Conservation (phyloP, 148 eudicot genomes). For the Diospyros lotus region DNA sequence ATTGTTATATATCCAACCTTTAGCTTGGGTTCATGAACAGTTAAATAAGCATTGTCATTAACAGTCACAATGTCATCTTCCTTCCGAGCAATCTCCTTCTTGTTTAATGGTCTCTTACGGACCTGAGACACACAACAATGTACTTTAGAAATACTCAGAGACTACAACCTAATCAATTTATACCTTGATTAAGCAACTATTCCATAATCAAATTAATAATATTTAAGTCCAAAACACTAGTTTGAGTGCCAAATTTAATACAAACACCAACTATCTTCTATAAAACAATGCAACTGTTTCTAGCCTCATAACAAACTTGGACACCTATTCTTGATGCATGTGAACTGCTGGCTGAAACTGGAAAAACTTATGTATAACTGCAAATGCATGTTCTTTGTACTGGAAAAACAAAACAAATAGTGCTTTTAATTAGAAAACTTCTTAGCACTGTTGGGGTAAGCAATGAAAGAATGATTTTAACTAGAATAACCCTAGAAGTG, state of each 20-base stretch:
- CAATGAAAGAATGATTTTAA: no score
- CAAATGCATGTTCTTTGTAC: background rate
- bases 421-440: background rate
- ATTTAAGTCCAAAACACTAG: background rate
- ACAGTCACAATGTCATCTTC: slow-evolving; percentile 93
- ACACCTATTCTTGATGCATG: background rate
- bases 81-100: slow-evolving; percentile 86
- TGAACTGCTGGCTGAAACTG: background rate
- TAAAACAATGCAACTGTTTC: background rate
- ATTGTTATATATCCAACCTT: slow-evolving; percentile 50
- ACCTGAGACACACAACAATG: slow-evolving; percentile 41
- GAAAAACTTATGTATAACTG: background rate
- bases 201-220: no score
- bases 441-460: background rate
- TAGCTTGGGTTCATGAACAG: slow-evolving; percentile 90
- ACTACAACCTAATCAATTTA: background rate
- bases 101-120: slow-evolving; percentile 92
- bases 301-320: background rate
- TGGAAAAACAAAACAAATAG: no score
- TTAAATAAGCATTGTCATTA: slow-evolving; percentile 51
- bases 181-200: background rate
- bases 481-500: background rate
- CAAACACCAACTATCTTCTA: background rate
- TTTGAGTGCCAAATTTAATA: background rate
- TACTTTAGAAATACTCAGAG: background rate